Conservation (phyloP, 1,139 yeast genomes). For the Hanseniaspora gamundiae region DNA sequence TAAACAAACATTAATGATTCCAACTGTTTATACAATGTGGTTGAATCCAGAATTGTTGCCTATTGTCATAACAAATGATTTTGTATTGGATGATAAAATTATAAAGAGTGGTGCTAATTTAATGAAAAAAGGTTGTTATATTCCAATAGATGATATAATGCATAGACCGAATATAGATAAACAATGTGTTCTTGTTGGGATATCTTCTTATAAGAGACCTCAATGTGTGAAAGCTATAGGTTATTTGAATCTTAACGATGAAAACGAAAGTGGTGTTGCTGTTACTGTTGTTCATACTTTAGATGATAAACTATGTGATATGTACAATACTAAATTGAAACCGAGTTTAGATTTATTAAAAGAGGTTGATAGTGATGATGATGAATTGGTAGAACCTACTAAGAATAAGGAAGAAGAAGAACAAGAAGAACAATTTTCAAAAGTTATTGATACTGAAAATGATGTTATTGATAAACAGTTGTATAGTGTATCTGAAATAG, state of each 20-base stretch:
- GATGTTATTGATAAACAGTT: slow-evolving; percentile 24
- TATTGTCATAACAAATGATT: slow-evolving; percentile 54
- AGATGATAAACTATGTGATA: slow-evolving; percentile 40
- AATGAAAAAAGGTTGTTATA: slow-evolving; percentile 67
- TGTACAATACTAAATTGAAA: slow-evolving; percentile 35
- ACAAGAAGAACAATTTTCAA: slow-evolving; percentile 5
- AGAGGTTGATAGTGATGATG: slow-evolving; percentile 8
- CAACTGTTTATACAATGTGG: slow-evolving; percentile 70
- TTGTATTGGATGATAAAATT: slow-evolving; percentile 42
- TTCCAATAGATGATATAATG: slow-evolving; percentile 36
- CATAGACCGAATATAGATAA: slow-evolving; percentile 20
- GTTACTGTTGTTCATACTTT: slow-evolving; percentile 45
- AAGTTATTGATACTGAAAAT: too few species aligned
- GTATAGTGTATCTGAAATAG: slow-evolving; percentile 59
- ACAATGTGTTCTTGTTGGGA: slow-evolving; percentile 55
- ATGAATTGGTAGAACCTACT: slow-evolving; percentile 2
- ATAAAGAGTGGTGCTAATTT: slow-evolving; percentile 72
- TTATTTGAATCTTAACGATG: slow-evolving; percentile 42
- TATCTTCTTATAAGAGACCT: slow-evolving; percentile 52
- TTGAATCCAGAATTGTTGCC: slow-evolving; percentile 55
- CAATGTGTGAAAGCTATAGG: slow-evolving; percentile 70
- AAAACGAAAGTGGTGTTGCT: slow-evolving; percentile 43
- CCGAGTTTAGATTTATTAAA: slow-evolving; percentile 21
- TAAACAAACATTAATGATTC: slow-evolving; percentile 40
- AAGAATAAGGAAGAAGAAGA: slow-evolving; percentile 5